Base-by-base conservation (phyloP, 2,329 filamentous ascomycete species). In the Monosporascus ibericus region DNA sequence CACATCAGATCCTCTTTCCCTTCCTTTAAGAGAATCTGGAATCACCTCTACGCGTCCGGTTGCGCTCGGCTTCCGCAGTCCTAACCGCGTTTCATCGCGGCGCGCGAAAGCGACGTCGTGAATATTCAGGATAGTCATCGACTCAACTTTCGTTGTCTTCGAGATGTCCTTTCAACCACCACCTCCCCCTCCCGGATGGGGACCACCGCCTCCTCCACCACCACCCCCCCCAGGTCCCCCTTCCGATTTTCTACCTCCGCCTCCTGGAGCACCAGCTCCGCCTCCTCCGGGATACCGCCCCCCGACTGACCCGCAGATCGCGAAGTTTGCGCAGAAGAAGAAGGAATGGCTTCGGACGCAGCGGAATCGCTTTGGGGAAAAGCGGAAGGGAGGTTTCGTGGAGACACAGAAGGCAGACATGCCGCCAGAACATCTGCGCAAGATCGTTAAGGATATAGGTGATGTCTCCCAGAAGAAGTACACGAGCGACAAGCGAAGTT, bases 401-500 rank as follows among this genome's bases (percentile, higher is more conserved):
- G 92, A 99, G 74, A 96, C 92, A 6, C 92, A 97, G 67, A 99
- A 99, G 78, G 91, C 91, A 9, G 94, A 99, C 65, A 95, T 99
- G 90, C 95, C 94, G 0, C 92, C 94, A 0, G 94, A 97, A 77
- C 94, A 99, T 81, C 69, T 99, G 69, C 90, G 95, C 62, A 99
- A 99, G 77, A 96, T 97, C 58, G 92, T 99, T 54, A 91, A 88
- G 70, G 94, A 99, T 71, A 99, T 99, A 68, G 95, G 95, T 62
- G 94, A 99, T 77, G 92, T 99, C 48, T 97, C 92, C 50, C 95
- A 99, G 72, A 97, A 96, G 77, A 97, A 96, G 72, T 99, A 96
- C 77, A 96, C 90, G 60, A 96, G 88, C 67, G 94, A 99, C 76
- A 99, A 99, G 80, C 84, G 94, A 61, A 96, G 92, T 72, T 99